phyloP scores from a whole-genome alignment of 2,329 filamentous ascomycete species.

The Talaromyces sp. region DNA sequence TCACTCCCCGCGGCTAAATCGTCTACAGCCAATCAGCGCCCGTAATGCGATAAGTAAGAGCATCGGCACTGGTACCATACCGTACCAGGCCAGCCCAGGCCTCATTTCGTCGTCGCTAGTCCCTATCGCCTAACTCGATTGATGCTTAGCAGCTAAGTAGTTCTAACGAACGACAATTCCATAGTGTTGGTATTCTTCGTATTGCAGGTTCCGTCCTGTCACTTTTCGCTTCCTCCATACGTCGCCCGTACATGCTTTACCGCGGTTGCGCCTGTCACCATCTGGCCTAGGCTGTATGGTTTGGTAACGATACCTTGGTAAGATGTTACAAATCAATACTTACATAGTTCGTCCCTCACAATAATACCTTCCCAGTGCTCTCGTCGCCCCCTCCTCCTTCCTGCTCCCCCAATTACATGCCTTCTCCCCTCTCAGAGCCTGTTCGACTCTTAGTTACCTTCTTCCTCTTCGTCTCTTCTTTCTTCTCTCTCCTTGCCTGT shows the following conservation, averaged over 20 bases:
- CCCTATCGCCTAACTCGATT: slow-evolving; percentile 2
- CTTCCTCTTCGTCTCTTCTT: neutral
- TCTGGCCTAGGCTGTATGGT: neutral
- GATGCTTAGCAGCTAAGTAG: neutral
- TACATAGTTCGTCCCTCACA: neutral
- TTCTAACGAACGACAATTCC: slow-evolving; percentile 2
- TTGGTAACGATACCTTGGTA: neutral
- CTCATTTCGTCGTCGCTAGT: slow-evolving; percentile 2
- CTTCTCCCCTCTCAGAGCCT: neutral
- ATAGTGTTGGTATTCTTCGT: neutral
- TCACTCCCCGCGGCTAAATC: slow-evolving; percentile 4
- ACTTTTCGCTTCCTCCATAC: neutral
- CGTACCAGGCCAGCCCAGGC: slow-evolving; percentile 1
- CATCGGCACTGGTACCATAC: neutral
- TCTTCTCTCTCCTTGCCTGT: neutral
- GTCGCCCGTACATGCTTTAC: neutral
- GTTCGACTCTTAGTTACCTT: neutral
- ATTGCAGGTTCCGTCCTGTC: neutral
- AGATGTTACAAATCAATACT: neutral
- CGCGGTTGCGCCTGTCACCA: neutral
- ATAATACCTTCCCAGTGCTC: neutral
- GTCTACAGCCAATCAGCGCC: neutral
- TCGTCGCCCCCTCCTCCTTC: neutral
- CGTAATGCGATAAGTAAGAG: slow-evolving; percentile 3
- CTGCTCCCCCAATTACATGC: neutral